Conservation (phyloP, 495 filamentous ascomycete genomes). For the Diplogelasinospora grovesii region DNA sequence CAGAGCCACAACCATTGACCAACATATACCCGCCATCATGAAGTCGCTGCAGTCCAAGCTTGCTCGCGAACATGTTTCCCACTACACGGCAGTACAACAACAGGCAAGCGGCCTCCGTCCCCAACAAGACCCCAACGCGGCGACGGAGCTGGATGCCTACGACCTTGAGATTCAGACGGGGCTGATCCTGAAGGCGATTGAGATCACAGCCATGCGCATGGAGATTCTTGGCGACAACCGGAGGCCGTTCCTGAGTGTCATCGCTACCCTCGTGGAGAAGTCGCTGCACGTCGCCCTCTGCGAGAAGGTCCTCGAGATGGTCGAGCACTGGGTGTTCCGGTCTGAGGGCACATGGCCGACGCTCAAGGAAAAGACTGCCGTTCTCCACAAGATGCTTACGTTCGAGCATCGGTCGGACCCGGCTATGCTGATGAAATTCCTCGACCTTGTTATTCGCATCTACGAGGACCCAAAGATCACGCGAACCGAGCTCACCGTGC, state of each 20-base stretch:
- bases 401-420: slow-evolving; percentile 81
- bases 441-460: slow-evolving; percentile 92
- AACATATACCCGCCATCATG: slow-evolving; percentile 82
- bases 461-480: slow-evolving; percentile 96
- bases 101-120: slow-evolving; percentile 32
- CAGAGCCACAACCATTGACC: slow-evolving; percentile 77
- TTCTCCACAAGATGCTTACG: slow-evolving; percentile 92
- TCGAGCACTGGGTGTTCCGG: slow-evolving; percentile 93
- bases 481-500: slow-evolving; percentile 88
- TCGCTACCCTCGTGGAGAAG: slow-evolving; percentile 91
- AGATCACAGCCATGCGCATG: slow-evolving; percentile 85
- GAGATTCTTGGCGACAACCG: slow-evolving; percentile 87
- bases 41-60: slow-evolving; percentile 90
- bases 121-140: slow-evolving; percentile 40
- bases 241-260: slow-evolving; percentile 85
- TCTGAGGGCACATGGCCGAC: slow-evolving; percentile 91
- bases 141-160: slow-evolving; percentile 58
- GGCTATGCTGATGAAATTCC: slow-evolving; percentile 80
- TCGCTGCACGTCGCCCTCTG: slow-evolving; percentile 79
- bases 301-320: slow-evolving; percentile 85
- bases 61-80: slow-evolving; percentile 85
- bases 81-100: slow-evolving; percentile 50
- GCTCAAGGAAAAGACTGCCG: slow-evolving; percentile 94
- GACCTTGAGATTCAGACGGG: slow-evolving; percentile 80
- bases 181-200: slow-evolving; percentile 88